Percentiles rank a stretch among this genome's conserved stretches.
phyloP scores from a whole-genome alignment of 345 rosid genomes.

The Salix suchowensis region DNA sequence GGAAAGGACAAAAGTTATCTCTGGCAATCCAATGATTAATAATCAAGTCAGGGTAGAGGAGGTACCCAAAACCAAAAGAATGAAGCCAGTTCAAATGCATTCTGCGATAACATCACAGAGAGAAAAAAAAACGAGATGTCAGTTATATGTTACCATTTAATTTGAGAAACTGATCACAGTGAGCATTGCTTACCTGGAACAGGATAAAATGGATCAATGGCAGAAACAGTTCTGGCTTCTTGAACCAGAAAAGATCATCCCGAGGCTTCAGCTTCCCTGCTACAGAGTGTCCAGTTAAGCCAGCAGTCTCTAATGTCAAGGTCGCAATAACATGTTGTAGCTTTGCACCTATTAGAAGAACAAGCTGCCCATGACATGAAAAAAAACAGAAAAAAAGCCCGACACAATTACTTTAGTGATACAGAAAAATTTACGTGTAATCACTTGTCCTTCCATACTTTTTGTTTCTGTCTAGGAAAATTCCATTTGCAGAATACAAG shows the following conservation, averaged over 20 bases:
- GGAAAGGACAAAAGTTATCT: background rate
- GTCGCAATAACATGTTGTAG: constrained; percentile 90
- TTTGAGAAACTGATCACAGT: background rate
- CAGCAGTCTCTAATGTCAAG: constrained; percentile 67
- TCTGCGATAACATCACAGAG: constrained; percentile 44
- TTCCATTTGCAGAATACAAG: background rate
- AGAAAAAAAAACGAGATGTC: background rate
- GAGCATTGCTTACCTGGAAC: constrained; percentile 58
- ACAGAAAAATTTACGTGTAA: background rate
- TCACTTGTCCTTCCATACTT: background rate
- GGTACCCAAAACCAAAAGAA: constrained; percentile 97
- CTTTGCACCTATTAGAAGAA: constrained; percentile 79
- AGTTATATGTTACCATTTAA: constrained; percentile 11
- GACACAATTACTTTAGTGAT: background rate
- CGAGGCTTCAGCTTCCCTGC: constrained; percentile 66
- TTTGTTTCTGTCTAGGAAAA: background rate
- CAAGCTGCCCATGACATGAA: constrained; percentile 41
- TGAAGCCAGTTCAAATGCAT: constrained; percentile 89
- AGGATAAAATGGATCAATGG: constrained; percentile 80
- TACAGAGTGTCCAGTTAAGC: constrained; percentile 26
- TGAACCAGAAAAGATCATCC: constrained; percentile 96
- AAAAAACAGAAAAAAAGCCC: background rate
- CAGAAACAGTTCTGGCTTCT: constrained; percentile 73
- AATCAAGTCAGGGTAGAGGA: constrained; percentile 28
- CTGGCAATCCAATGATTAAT: background rate